Conservation (phyloP, 768 basidiomycete genomes). For the Suillus fuscotomentosus region DNA sequence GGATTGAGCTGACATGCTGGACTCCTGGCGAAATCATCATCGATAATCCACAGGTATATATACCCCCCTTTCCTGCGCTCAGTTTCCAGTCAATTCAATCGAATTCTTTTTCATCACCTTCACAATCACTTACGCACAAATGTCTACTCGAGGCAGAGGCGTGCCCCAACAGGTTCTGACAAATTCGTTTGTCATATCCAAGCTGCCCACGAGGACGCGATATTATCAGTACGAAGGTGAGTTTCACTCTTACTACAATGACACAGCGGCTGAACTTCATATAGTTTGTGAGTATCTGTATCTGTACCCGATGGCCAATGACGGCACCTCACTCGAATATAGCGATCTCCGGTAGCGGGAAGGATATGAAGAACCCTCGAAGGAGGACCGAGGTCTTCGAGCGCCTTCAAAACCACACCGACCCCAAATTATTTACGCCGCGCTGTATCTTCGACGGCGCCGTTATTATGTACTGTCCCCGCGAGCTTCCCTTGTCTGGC, state of each 20-base stretch:
- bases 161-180: slow-evolving; percentile 25
- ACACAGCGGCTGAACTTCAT: slow-evolving; percentile 7
- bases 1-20: not conserved
- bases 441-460: slow-evolving; percentile 47
- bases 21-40: too few species aligned
- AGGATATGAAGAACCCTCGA: slow-evolving; percentile 6
- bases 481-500: slow-evolving; percentile 24
- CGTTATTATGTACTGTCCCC: slow-evolving; percentile 39
- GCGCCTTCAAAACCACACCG: slow-evolving; percentile 36
- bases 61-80: not conserved
- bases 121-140: too few species aligned
- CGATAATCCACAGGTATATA: not conserved
- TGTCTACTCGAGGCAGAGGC: not conserved
- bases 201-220: slow-evolving; percentile 18
- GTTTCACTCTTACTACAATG: not conserved
- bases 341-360: slow-evolving; percentile 16
- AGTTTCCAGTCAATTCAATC: not conserved
- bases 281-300: slow-evolving; percentile 29
- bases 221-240: slow-evolving; percentile 36
- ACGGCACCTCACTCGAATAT: slow-evolving; percentile 2
- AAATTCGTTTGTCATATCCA: slow-evolving; percentile 31
- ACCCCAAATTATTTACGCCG: slow-evolving; percentile 38
- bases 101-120: too few species aligned
- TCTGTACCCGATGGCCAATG: not conserved
- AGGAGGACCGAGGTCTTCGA: slow-evolving; percentile 30